These are phyloP conservation scores for Tetraselmis striata DNA, from an alignment of 139 green algal species.

Conservation along the genomic window DNA sequence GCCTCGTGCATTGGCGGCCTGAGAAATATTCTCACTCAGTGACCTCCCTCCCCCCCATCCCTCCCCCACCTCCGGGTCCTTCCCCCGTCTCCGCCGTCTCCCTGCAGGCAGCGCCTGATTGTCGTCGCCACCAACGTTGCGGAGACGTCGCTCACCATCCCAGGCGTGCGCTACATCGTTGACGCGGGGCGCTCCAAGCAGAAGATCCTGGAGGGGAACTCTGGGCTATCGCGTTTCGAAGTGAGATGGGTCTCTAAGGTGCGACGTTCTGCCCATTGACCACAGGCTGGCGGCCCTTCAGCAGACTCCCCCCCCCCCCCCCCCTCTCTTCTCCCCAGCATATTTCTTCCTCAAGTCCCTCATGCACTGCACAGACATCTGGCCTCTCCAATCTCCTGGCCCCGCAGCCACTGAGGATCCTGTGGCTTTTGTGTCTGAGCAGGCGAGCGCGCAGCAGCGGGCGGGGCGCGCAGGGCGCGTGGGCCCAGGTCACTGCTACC, in stretches of 20 bases:
- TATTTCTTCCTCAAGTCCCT: too few relatives aligned
- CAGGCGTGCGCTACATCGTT: slow-evolving; percentile 85
- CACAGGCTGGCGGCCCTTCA: too few relatives aligned
- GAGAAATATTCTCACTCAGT: too few relatives aligned
- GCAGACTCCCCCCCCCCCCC: too few relatives aligned
- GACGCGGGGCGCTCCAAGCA: slow-evolving; percentile 79
- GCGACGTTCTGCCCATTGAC: too few relatives aligned
- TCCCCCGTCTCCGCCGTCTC: not conserved
- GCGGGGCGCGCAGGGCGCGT: slow-evolving; percentile 86
- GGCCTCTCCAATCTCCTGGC: too few relatives aligned
- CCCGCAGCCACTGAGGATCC: too few relatives aligned
- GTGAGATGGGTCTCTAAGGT: slow-evolving; percentile 78
- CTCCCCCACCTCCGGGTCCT: too few relatives aligned
- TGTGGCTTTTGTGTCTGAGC: not conserved
- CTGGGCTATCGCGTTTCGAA: slow-evolving; percentile 59
- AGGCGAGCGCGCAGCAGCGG: slow-evolving; percentile 75
- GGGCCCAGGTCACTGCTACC: slow-evolving; percentile 90
- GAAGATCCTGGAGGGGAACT: slow-evolving; percentile 57
- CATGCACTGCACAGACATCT: too few relatives aligned
- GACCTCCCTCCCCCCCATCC: not conserved
- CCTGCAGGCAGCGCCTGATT: slow-evolving; percentile 55
- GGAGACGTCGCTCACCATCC: slow-evolving; percentile 97
- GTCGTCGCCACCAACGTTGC: slow-evolving; percentile 97
- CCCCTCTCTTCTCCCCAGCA: too few relatives aligned
- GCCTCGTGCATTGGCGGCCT: too few relatives aligned